A percentile compares a stretch with the other conserved stretches of the same genome.
phyloP scores from a whole-genome alignment of 2,329 filamentous ascomycete species.

The Stagonosporopsis tanaceti region DNA sequence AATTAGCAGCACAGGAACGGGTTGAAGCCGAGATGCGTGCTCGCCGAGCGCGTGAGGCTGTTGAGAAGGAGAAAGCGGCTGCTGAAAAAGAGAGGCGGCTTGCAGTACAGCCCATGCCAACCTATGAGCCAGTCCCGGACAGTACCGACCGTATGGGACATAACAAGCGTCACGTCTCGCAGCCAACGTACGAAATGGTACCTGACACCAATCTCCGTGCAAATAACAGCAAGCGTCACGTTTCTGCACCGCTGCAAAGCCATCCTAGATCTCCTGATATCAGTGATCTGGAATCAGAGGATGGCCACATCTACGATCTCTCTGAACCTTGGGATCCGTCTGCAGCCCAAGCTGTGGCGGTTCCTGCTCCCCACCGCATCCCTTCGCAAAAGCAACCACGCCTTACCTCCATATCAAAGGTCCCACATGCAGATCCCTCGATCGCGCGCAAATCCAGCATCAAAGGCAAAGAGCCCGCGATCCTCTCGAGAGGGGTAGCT shows the following conservation, averaged over 20 bases:
- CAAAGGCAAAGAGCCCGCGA: slow-evolving; percentile 46
- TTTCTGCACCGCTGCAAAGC: slow-evolving; percentile 42
- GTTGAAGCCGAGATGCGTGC: slow-evolving; percentile 54
- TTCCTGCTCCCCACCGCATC: slow-evolving; percentile 27
- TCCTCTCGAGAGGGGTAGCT: slow-evolving; percentile 32
- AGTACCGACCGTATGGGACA: slow-evolving; percentile 26
- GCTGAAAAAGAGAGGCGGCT: slow-evolving; percentile 42
- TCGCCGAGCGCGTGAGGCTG: slow-evolving; percentile 42
- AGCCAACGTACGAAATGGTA: slow-evolving; percentile 11
- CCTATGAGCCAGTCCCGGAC: slow-evolving; percentile 19
- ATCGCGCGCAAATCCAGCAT: slow-evolving; percentile 35
- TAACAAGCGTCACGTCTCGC: slow-evolving; percentile 43
- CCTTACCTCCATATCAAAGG: slow-evolving; percentile 22
- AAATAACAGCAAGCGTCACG: slow-evolving; percentile 39
- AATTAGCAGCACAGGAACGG: slow-evolving; percentile 73
- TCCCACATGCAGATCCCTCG: slow-evolving; percentile 27
- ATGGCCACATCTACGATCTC: slow-evolving; percentile 40
- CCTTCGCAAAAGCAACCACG: slow-evolving; percentile 37
- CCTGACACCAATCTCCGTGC: slow-evolving; percentile 25
- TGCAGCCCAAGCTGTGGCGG: slow-evolving; percentile 25
- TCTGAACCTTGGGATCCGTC: slow-evolving; percentile 48
- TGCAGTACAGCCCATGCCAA: slow-evolving; percentile 38
- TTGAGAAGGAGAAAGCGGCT: slow-evolving; percentile 39
- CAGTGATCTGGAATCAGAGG: slow-evolving; percentile 41
- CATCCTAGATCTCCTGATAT: slow-evolving; percentile 32